A percentile compares a stretch with the other conserved stretches of the same genome.
Evolutionary conservation across 2,329 filamentous ascomycete genomes (phyloP).

Genomic region (Stagonosporopsis vannaccii): DNA sequence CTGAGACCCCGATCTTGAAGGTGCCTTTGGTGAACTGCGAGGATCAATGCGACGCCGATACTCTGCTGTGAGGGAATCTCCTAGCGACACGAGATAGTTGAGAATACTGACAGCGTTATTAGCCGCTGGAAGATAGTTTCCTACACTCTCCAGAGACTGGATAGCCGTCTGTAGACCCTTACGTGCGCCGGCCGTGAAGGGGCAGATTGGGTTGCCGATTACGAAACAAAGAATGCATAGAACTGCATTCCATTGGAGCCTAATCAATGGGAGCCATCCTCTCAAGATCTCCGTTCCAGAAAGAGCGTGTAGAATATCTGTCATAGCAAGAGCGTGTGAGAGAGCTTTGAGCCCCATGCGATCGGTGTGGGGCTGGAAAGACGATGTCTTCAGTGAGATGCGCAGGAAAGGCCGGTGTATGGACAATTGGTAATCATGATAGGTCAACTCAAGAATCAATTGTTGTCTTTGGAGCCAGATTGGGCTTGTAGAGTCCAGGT

Average conservation of each 20-base stretch:
- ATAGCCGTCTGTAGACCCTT: slow-evolving; percentile 7
- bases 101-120: slow-evolving; percentile 1
- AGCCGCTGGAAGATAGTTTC: neutral
- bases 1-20: neutral
- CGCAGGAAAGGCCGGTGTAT: slow-evolving; percentile 9
- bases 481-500: slow-evolving; percentile 6
- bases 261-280: slow-evolving; percentile 6
- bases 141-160: neutral
- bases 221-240: slow-evolving; percentile 10
- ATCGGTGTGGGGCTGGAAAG: slow-evolving; percentile 8
- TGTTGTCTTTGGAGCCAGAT: slow-evolving; percentile 12
- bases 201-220: slow-evolving; percentile 9
- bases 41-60: slow-evolving; percentile 8
- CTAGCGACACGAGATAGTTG: slow-evolving; percentile 2
- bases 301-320: slow-evolving; percentile 6
- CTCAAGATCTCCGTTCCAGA: slow-evolving; percentile 2
- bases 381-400: slow-evolving; percentile 7
- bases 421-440: slow-evolving; percentile 6
- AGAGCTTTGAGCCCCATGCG: slow-evolving; percentile 10
- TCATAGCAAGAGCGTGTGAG: slow-evolving; percentile 8
- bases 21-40: neutral
- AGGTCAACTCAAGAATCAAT: slow-evolving; percentile 6
- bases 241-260: slow-evolving; percentile 8
- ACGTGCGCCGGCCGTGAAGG: slow-evolving; percentile 4
- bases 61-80: slow-evolving; percentile 2